Evolutionary conservation across 75 land plant genomes (phyloP).

Genomic region (Pseudotsuga menziesii): DNA sequence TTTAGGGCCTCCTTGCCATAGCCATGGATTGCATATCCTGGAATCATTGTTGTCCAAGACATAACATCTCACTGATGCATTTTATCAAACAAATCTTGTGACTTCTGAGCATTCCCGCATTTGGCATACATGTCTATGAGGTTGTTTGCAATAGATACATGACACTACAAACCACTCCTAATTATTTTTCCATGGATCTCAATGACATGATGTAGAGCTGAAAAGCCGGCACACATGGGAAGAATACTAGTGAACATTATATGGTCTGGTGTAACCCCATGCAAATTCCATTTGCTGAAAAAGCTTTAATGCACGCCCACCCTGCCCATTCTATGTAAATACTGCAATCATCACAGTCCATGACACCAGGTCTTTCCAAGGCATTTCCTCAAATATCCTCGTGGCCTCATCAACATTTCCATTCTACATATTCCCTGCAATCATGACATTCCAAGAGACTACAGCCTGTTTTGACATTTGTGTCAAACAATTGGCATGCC

Average conservation of each 20-base stretch:
- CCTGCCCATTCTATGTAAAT: constrained; percentile 25
- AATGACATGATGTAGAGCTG: background rate
- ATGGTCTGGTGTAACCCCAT: constrained; percentile 21
- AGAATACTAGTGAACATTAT: constrained; percentile 30
- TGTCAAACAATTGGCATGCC: constrained; percentile 18
- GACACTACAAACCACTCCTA: constrained; percentile 20
- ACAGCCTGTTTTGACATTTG: constrained; percentile 35
- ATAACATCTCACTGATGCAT: too few species aligned
- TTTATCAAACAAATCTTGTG: too few species aligned
- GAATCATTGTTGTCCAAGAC: too few species aligned
- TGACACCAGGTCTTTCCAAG: constrained; percentile 16
- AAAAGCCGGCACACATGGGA: constrained; percentile 33
- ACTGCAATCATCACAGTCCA: constrained; percentile 39
- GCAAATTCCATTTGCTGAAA: background rate
- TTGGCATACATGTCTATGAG: constrained; percentile 11
- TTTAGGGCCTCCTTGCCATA: constrained; percentile 21
- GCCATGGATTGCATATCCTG: constrained; percentile 37
- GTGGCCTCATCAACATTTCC: constrained; percentile 15
- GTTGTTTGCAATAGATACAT: constrained; percentile 31
- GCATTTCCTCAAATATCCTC: constrained; percentile 17
- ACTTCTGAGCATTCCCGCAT: too few species aligned
- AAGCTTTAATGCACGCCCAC: constrained; percentile 23
- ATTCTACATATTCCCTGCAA: constrained; percentile 22
- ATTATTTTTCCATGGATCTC: constrained; percentile 29
- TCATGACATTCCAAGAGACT: constrained; percentile 34